Evolutionary conservation across 495 filamentous ascomycete species (phyloP), one percentile per base, ranked within the genome.

Genomic region (Aspergillus indologenus): DNA sequence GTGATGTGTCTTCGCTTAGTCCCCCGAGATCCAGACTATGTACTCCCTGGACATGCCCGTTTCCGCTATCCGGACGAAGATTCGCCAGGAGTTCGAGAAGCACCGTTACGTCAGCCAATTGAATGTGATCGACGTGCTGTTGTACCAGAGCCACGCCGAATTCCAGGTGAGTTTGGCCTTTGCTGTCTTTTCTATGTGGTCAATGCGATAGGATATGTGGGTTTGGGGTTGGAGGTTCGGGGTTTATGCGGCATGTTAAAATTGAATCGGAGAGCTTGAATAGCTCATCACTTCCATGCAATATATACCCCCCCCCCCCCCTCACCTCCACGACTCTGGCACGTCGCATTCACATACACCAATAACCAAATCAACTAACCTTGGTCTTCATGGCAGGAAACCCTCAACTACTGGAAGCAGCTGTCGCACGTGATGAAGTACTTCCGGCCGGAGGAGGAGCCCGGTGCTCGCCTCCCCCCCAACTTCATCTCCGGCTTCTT

Each of bases 351-450:
- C 44, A 5, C 26, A 50, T 26, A 31, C 5, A 23, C 42, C n/a
- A 21, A 8, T 14, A 21, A 20, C n/a, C 11, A 45, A 8, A 57
- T 40, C n/a, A 18, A 46, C 55, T 49, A 54, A 61, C 51, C 31
- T 15, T 0, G 12, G 7, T 14, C 34, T 40, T 34, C 17, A 31
- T n/a, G n/a, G n/a, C 18, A 96, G 91, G 94, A 98, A 85, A 98
- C 91, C 40, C 83, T 98, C 79, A 98, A 98, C 76, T 98, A 88
- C 84, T 98, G 95, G 94, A 96, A 96, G 77, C 95, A 98, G 78
- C 82, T 93, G 53, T 88, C 90, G 49, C 94, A 98, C 71, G 84
- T 98, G 63, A 90, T 98, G 82, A 96, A 96, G 69, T 98, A 95
- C 77, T 98, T 97, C 82, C 84, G 91, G 65, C 79, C 85, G 70